Base-by-base conservation (phyloP, 2,329 filamentous ascomycete species). In the Tolypocladium paradoxum region DNA sequence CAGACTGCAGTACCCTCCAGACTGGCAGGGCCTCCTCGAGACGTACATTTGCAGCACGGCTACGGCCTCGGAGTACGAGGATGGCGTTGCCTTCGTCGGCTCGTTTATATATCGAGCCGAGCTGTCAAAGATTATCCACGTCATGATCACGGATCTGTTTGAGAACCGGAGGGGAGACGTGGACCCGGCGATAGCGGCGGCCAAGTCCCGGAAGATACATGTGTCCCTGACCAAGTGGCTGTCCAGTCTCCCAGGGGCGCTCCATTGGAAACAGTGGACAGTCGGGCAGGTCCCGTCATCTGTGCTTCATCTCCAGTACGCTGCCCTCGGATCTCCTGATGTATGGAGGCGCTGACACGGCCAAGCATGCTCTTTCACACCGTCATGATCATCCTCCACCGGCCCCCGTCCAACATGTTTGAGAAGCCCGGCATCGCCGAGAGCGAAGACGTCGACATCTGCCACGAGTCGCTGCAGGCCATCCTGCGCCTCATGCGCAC, bases 191-290 rank as follows among this genome's bases (percentile, higher is more conserved):
- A 67, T 73, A 3, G 64, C 73, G 20, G 73, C 71, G 24, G 68
- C 70, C 12, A 71, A 70, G 14, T 70, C 72, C 14, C 69, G 70
- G 48, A 68, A 73, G 43, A 73, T 76, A n/a, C 73, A 77, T 60
- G 67, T 72, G 14, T 67, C 72, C 2, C 62, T 78, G 48, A 72
- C 67, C 11, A 75, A 72, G 52, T 77, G 75, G 75, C 64, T 75
- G 1, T 66, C 70, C 3, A 69, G 66, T 38, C 64, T 78, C 2
- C 75, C 75, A 2, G 67, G 69, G 6, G 74, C 72, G 31, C 60
- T 77, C 37, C 72, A 77, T 55, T 78, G 75, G 74, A 76, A 75
- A 51, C 73, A 75, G 53, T 77, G 75, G 74, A 75, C 70, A 2
- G 70, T 74, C 1, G 73, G 72, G 4, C 66, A 72, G 22, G 70